phyloP scores from a whole-genome alignment of 2,329 filamentous ascomycete genomes.

The Teratosphaeria epicoccoides region DNA sequence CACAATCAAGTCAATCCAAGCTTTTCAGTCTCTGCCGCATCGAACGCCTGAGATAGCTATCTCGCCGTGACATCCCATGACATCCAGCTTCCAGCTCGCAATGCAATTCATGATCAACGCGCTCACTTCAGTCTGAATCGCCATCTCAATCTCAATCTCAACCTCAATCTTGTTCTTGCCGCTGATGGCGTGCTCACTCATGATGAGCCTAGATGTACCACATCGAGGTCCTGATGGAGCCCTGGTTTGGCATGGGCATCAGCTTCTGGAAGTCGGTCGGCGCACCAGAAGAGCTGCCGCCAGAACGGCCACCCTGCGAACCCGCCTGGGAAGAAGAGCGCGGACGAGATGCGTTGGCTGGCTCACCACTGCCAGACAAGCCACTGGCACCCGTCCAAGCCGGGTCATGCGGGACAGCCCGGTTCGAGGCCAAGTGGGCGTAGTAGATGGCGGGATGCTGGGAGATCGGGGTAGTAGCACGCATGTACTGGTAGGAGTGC shows the following conservation, averaged over 20 bases:
- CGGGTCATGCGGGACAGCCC: slow-evolving; percentile 66
- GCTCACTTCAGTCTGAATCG: too few species aligned
- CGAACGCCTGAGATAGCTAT: background rate
- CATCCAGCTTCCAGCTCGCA: background rate
- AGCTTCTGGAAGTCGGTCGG: slow-evolving; percentile 26
- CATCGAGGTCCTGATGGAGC: slow-evolving; percentile 34
- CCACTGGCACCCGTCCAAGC: slow-evolving; percentile 20
- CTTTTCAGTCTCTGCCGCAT: background rate
- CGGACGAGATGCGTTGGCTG: slow-evolving; percentile 7
- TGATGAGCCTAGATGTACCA: slow-evolving; percentile 36
- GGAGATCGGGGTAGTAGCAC: slow-evolving; percentile 87
- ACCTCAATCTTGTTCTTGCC: background rate
- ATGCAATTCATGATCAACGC: background rate
- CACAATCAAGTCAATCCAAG: background rate
- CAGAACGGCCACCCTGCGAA: slow-evolving; percentile 30
- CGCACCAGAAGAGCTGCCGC: slow-evolving; percentile 14
- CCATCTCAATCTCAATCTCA: background rate
- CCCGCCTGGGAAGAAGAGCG: slow-evolving; percentile 13
- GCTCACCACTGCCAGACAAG: slow-evolving; percentile 10
- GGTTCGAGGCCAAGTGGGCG: slow-evolving; percentile 75
- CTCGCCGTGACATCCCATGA: background rate
- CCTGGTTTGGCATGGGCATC: slow-evolving; percentile 30
- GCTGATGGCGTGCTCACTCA: too few species aligned
- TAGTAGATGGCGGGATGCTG: slow-evolving; percentile 88
- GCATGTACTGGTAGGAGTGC: slow-evolving; percentile 85